Base-by-base conservation (phyloP, 139 green algal genomes). In the Picochlorum sp. region DNA sequence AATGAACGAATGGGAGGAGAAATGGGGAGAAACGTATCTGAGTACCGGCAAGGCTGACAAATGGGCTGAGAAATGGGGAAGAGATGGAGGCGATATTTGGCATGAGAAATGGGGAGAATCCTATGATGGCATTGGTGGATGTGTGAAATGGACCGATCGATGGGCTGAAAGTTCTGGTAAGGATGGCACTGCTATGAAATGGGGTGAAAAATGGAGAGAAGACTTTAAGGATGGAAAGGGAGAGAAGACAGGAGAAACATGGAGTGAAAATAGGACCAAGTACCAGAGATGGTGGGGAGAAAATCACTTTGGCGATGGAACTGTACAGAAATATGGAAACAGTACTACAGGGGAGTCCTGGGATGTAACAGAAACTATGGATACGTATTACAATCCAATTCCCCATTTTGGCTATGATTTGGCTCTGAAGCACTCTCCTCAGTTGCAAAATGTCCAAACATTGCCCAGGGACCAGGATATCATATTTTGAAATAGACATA, bases 141-240 rank as follows among this genome's bases (percentile, higher is more conserved):
- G 84, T 78, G 41, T 76, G 22, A 92, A 90, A 68, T 89, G 61
- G 31, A 92, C 82, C 1, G 80, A 90, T 75, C 85, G 84, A 64
- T 94, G 86, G 86, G 82, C 85, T 13, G 85, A 93, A 76, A 59
- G 75, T 13, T 28, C 24, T 26, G 24, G 74, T 56, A 41, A 83
- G 36, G 41, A 41, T 4, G 77, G 51, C 5, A 79, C 80, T 6
- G 59, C 50, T 7, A 72, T 87, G 59, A 71, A 90, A 68, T 91
- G 83, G 83, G 86, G 86, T 18, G 86, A 95, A 63, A 95, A 95
- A 70, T 95, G 86, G 86, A 74, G 75, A 26, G 86, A 95, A 69
- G 47, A 62, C 7, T 95, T 95, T 65, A 76, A 62, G 9, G 51
- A 76, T 10, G 86, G 86, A 22, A 73, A 55, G 6, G 85, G 86